Evolutionary conservation across 2,329 filamentous ascomycete species (phyloP), one percentile per base, ranked within the genome.

Genomic region (Intubia oerlemansii): DNA sequence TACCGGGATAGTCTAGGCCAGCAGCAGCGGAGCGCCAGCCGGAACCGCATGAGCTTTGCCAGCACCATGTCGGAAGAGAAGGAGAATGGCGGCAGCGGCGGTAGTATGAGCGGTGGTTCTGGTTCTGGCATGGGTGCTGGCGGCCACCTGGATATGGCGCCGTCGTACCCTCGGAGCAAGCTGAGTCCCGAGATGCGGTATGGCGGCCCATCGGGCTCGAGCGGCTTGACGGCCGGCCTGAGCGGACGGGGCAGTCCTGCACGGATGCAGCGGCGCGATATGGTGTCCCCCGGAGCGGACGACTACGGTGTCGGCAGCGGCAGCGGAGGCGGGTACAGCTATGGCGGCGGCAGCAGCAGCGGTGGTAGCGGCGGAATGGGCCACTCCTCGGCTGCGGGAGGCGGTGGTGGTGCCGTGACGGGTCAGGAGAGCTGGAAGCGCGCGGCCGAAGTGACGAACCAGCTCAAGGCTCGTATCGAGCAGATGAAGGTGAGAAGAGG

Each of bases 371-470:
- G 20, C 15, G 19, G 10, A 19, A 17, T n/a, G n/a, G n/a, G n/a
- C n/a, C 19, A 21, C 19, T 21, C 19, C 19, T 17, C 7, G 27
- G n/a, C n/a, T 18, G 29, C 7, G 3, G 17, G 20, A 3, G 27
- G 30, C 12, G 14, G 27, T 13, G 26, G 20, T n/a, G 19, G n/a
- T 4, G 14, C n/a, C 29, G 13, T 21, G 10, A 34, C 40, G 25
- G 70, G 70, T 1, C 70, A 73, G 12, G 88, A 98, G 54, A 95
- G 84, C 47, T 98, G 88, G 88, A 90, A 84, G 56, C 64, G 88
- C 40, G 88, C 88, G 12, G 88, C 88, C 3, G 88, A 98, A 56
- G 88, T 98, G 33, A 98, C 88, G 31, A 93, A 84, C 51, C 88
- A 93, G 49, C 52, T 98, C 44, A 98, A 95, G 57, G 82, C 85